phyloP scores from a whole-genome alignment of 352 stramenopile species.

The Vaucheria bursata region DNA sequence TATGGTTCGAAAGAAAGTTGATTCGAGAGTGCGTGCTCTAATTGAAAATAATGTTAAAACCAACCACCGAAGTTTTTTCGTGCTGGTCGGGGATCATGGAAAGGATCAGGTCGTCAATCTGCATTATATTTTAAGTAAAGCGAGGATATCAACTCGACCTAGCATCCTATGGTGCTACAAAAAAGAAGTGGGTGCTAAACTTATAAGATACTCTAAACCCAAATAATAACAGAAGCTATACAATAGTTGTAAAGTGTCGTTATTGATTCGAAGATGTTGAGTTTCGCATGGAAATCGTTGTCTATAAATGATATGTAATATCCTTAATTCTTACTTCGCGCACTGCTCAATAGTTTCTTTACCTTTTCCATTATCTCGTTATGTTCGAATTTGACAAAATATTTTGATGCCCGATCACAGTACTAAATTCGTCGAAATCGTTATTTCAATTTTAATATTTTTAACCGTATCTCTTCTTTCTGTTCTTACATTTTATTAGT shows the following conservation, averaged over 20 bases:
- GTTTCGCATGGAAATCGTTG: no score
- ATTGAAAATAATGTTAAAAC: conserved; percentile 92
- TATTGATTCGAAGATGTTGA: no score
- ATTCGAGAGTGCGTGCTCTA: conserved; percentile 90
- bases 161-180: conserved; percentile 99
- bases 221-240: neutral
- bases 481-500: no score
- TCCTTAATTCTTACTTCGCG: no score
- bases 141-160: conserved; percentile 80
- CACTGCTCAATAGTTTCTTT: no score
- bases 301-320: no score
- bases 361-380: no score
- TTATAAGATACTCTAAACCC: neutral
- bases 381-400: no score
- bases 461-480: no score
- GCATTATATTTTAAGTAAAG: conserved; percentile 94
- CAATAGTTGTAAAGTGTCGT: neutral
- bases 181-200: conserved; percentile 68
- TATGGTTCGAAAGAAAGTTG: conserved; percentile 99
- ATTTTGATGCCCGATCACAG: no score
- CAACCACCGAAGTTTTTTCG: conserved; percentile 90
- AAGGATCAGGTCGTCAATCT: conserved; percentile 99
- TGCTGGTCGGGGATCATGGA: conserved; percentile 96
- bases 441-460: no score
- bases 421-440: no score